phyloP scores from a whole-genome alignment of 2,329 filamentous ascomycete species.

The Allantophomopsis cytisporea region DNA sequence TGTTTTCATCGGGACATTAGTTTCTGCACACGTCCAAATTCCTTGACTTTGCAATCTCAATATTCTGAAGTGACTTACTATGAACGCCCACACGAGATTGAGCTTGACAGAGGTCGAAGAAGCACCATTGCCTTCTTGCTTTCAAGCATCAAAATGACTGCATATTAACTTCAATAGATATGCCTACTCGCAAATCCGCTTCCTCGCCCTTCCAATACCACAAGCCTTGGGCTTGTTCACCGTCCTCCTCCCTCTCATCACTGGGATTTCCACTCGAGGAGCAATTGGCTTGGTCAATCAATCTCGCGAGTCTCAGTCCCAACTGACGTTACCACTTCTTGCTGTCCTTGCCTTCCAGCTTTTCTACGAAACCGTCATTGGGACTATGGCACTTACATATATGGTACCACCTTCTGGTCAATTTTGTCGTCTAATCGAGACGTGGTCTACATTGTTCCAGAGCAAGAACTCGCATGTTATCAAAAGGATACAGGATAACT shows the following conservation, averaged over 20 bases:
- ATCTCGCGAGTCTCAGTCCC: conserved; percentile 9
- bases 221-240: conserved; percentile 15
- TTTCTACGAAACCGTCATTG: conserved; percentile 17
- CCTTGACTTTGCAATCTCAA: no score
- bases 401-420: conserved; percentile 13
- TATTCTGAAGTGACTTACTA: no score
- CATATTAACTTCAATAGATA: conserved; percentile 8
- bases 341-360: conserved; percentile 16
- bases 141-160: neutral
- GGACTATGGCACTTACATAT: conserved; percentile 15
- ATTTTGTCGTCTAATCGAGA: conserved; percentile 24
- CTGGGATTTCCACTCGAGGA: conserved; percentile 13
- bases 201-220: conserved; percentile 15
- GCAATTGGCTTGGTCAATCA: conserved; percentile 8
- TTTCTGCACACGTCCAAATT: no score
- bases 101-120: no score
- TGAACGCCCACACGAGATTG: no score
- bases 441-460: no score
- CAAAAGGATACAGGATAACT: conserved; percentile 46
- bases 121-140: no score
- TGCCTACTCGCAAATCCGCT: conserved; percentile 14
- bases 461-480: conserved; percentile 35
- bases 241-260: conserved; percentile 14
- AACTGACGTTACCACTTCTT: conserved; percentile 14
- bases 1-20: neutral